phyloP scores from a whole-genome alignment of 2,329 filamentous ascomycete species.

The Tricladium varicosporioides region DNA sequence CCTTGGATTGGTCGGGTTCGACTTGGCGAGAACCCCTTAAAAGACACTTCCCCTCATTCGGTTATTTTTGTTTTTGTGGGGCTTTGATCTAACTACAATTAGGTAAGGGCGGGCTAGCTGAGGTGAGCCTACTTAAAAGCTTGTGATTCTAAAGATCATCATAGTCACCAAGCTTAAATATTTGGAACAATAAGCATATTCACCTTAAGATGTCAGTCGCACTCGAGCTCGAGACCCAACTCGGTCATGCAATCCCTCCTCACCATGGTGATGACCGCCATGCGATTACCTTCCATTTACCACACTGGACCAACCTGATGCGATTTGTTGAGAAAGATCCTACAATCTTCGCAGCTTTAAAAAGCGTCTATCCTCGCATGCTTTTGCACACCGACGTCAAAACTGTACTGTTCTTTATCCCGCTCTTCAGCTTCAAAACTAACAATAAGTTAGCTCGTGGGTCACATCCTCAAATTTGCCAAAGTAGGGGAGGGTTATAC shows the following conservation, averaged over 20 bases:
- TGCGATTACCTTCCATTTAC: slow-evolving; percentile 27
- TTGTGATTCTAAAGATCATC: no score
- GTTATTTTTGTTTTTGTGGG: no score
- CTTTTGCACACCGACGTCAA: slow-evolving; percentile 24
- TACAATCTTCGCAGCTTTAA: slow-evolving; percentile 14
- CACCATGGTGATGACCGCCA: slow-evolving; percentile 16
- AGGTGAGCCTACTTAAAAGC: no score
- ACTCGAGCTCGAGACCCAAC: slow-evolving; percentile 20
- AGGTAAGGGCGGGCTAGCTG: no score
- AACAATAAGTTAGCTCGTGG: slow-evolving; percentile 4
- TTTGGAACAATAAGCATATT: no score
- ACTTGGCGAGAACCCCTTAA: no score
- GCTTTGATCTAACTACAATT: no score
- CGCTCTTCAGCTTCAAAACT: neutral
- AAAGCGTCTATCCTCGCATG: slow-evolving; percentile 27
- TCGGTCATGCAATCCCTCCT: slow-evolving; percentile 22
- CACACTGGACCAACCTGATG: slow-evolving; percentile 20
- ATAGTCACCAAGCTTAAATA: no score
- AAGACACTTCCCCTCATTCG: no score
- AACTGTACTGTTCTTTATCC: slow-evolving; percentile 12
- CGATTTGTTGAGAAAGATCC: slow-evolving; percentile 19
- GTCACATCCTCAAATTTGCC: slow-evolving; percentile 9
- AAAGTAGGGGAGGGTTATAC: slow-evolving; percentile 9
- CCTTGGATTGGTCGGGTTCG: no score
- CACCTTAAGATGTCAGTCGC: neutral